Evolutionary conservation across 1,284 basidiomycete species (phyloP).

Genomic region (Fistulina hepatica): DNA sequence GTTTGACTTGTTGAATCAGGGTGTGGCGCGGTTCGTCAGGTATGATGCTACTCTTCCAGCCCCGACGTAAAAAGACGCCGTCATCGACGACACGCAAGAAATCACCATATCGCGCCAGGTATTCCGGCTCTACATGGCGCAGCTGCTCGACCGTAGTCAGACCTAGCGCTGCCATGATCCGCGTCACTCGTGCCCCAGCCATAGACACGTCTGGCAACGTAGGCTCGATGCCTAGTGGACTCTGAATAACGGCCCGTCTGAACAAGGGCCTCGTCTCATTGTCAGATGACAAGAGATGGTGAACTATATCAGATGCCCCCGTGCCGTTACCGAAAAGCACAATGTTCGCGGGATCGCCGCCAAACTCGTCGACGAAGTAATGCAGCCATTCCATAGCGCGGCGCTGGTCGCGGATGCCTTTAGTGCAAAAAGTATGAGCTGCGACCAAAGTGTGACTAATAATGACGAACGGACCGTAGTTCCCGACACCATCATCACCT

Average conservation of each 20-base stretch:
- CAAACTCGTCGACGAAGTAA: slow-evolving; percentile 54
- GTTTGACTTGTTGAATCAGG: too few relatives aligned
- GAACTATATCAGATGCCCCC: slow-evolving; percentile 64
- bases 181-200: slow-evolving; percentile 56
- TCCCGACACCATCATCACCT: slow-evolving; percentile 62
- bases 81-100: slow-evolving; percentile 53
- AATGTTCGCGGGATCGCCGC: slow-evolving; percentile 59
- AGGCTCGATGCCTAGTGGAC: slow-evolving; percentile 42
- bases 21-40: slow-evolving; percentile 27
- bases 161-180: slow-evolving; percentile 43
- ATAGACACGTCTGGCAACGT: slow-evolving; percentile 45
- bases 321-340: slow-evolving; percentile 62
- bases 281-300: slow-evolving; percentile 51
- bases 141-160: slow-evolving; percentile 48
- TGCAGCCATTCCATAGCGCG: slow-evolving; percentile 62
- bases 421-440: too few relatives aligned
- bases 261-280: slow-evolving; percentile 52
- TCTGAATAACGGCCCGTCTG: slow-evolving; percentile 57
- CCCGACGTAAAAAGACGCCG: slow-evolving; percentile 49
- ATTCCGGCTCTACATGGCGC: slow-evolving; percentile 41
- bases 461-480: slow-evolving; percentile 59
- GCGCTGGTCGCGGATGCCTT: slow-evolving; percentile 61
- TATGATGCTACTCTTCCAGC: slow-evolving; percentile 43
- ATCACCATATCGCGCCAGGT: slow-evolving; percentile 39
- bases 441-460: too few relatives aligned